Evolutionary conservation across 495 filamentous ascomycete genomes (phyloP), one percentile per base, ranked within the genome.

Genomic region (Hyaloscypha variabilis): DNA sequence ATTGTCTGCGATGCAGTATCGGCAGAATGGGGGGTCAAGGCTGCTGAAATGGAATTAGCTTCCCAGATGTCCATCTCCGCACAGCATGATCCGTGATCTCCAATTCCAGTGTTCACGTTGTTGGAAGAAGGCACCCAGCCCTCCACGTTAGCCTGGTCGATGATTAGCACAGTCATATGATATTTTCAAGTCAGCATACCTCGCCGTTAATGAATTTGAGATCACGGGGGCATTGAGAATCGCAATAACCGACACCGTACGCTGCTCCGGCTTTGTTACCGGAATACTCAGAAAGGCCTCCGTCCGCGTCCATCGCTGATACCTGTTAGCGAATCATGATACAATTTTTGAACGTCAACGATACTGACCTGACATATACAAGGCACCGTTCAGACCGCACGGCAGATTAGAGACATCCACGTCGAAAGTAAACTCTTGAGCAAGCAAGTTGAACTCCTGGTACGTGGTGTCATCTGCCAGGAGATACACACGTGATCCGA

Each of bases 241-340:
- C 89, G 64, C 89, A 92, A 73, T 92, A 92, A 0, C 89, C 89
- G 0, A 88, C 88, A 14, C 89, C 89, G 60, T 89, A 91, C 54
- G 79, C 78, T 51, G 89, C 89, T 52, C 89, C 89, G 8, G 88
- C 89, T 51, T 82, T 81, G 78, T 91, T 91, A 60, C 76, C 76
- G 0, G 81, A 67, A 67, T 79, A 81, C 49, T 77, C 73, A 34
- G 82, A 65, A 56, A 81, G 72, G 23, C 87, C 89, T 72, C 89
- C 89, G 50, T 86, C 83, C 21, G 79, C 73, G 51, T 86, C 83
- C 89, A 92, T 92, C 67, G 81, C 72, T 5, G 84, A 80, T 13
- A 91, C 80, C 76, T 92, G 39, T 46, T 46, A 46, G 39, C 19
- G 39, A 46, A 46, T 46, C 4, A 10, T 17, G 17, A 46, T 17